Evolutionary conservation across 2,329 filamentous ascomycete species (phyloP).

Genomic region (Aspergillus pseudoglaucus): DNA sequence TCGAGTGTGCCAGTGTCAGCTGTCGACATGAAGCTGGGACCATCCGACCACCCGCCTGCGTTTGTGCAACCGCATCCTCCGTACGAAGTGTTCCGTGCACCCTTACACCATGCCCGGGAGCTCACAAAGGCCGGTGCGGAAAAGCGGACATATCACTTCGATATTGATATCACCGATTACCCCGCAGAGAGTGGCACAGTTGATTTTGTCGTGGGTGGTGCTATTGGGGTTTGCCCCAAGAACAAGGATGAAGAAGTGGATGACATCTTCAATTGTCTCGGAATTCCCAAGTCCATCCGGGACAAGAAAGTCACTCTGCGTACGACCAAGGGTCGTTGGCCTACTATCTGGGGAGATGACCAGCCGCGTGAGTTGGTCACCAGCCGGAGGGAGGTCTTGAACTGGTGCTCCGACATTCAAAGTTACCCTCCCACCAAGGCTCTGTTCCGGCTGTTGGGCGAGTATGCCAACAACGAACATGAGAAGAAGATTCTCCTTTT

Average conservation of each 20-base stretch:
- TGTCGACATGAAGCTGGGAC: conserved; percentile 27
- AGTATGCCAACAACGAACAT: conserved; percentile 69
- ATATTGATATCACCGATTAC: conserved; percentile 93
- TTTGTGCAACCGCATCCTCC: conserved; percentile 95
- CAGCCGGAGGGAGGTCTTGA: conserved; percentile 83
- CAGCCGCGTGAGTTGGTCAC: conserved; percentile 77
- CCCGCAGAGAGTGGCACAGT: conserved; percentile 70
- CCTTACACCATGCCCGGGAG: conserved; percentile 75
- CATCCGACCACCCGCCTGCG: conserved; percentile 62
- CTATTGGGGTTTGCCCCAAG: conserved; percentile 86
- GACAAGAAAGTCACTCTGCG: conserved; percentile 75
- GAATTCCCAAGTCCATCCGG: conserved; percentile 73
- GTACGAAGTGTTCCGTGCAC: conserved; percentile 86
- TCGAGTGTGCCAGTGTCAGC: conserved; percentile 31
- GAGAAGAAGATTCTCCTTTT: conserved; percentile 86
- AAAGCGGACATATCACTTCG: conserved; percentile 96
- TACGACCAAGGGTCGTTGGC: conserved; percentile 81
- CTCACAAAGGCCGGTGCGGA: conserved; percentile 82
- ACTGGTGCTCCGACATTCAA: conserved; percentile 92
- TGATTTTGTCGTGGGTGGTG: conserved; percentile 94
- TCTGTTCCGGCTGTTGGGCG: conserved; percentile 76
- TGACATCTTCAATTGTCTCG: conserved; percentile 72
- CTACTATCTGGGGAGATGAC: conserved; percentile 96
- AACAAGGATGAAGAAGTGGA: conserved; percentile 74
- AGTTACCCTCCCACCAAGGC: conserved; percentile 86